Conservation (phyloP, 257 asterid species). For the Coffea canephora region DNA sequence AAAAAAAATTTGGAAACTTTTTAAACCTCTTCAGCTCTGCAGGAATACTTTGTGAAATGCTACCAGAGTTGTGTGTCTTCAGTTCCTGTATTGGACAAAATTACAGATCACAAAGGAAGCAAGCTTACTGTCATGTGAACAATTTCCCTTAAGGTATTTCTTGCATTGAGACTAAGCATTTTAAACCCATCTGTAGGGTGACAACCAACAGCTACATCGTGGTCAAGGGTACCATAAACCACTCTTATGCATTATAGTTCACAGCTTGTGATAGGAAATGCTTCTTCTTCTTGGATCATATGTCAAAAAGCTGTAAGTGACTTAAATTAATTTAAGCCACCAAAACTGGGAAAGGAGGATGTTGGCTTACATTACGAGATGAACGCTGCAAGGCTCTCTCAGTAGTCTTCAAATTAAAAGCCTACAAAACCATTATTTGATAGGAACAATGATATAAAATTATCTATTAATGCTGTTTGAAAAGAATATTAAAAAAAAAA, state of each 20-base stretch:
- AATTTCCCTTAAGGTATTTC: neutral
- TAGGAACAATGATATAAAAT: conserved; percentile 5
- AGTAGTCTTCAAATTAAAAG: conserved; percentile 48
- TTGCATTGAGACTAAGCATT: neutral
- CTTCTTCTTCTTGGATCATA: neutral
- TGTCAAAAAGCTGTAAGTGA: neutral
- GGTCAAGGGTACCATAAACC: neutral
- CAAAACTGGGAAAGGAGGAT: neutral
- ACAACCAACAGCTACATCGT: neutral
- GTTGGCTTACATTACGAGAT: conserved; percentile 41
- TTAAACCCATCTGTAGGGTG: neutral
- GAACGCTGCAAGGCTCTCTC: conserved; percentile 60
- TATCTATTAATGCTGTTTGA: neutral
- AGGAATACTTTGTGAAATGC: conserved; percentile 19
- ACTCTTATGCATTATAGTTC: neutral
- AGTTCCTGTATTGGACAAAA: conserved; percentile 29
- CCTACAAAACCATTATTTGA: conserved; percentile 30
- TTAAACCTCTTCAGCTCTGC: conserved; percentile 38
- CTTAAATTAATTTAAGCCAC: neutral
- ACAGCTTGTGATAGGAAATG: neutral
- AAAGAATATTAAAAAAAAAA: too few species aligned
- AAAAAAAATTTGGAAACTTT: neutral
- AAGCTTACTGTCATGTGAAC: neutral
- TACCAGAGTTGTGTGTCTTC: conserved; percentile 17
- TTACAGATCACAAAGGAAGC: neutral